Conservation (phyloP, 352 stramenopile genomes). For the Pythium phragmiticola region DNA sequence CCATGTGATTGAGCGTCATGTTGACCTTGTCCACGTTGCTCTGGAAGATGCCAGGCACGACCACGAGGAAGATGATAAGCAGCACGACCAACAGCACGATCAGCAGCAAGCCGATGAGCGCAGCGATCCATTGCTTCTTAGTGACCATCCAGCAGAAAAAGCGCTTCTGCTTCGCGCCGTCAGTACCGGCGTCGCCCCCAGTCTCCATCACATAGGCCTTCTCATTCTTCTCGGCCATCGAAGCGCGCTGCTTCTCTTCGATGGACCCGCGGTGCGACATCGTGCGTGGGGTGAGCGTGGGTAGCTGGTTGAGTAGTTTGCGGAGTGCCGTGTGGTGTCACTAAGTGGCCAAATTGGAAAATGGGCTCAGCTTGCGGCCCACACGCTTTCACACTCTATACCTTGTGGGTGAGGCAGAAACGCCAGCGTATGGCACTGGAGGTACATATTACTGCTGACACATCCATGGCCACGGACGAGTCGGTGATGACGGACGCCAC, state of each 20-base stretch:
- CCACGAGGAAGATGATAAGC: slow-evolving; percentile 20
- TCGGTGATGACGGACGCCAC: too few species aligned
- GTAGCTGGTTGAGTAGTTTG: too few species aligned
- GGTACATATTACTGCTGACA: too few species aligned
- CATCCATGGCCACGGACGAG: too few species aligned
- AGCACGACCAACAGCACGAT: slow-evolving; percentile 13
- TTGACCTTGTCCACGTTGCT: slow-evolving; percentile 22
- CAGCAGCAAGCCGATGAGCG: slow-evolving; percentile 7
- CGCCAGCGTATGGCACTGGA: too few species aligned
- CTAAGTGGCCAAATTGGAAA: too few species aligned
- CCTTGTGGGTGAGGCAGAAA: too few species aligned
- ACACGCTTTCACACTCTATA: too few species aligned
- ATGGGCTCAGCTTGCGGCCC: too few species aligned
- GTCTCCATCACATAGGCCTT: slow-evolving; percentile 13
- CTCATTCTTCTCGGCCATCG: background rate
- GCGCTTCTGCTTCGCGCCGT: slow-evolving; percentile 2
- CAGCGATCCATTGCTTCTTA: slow-evolving; percentile 19
- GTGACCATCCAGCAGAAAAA: slow-evolving; percentile 23
- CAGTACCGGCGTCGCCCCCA: background rate
- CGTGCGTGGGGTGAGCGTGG: background rate
- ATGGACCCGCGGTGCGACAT: background rate
- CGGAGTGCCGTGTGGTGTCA: too few species aligned
- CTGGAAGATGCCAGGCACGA: slow-evolving; percentile 17
- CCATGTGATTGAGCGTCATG: slow-evolving; percentile 22
- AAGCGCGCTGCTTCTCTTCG: too few species aligned